phyloP scores from a whole-genome alignment of 306 rosid species.

The Hippophae tibetana region DNA sequence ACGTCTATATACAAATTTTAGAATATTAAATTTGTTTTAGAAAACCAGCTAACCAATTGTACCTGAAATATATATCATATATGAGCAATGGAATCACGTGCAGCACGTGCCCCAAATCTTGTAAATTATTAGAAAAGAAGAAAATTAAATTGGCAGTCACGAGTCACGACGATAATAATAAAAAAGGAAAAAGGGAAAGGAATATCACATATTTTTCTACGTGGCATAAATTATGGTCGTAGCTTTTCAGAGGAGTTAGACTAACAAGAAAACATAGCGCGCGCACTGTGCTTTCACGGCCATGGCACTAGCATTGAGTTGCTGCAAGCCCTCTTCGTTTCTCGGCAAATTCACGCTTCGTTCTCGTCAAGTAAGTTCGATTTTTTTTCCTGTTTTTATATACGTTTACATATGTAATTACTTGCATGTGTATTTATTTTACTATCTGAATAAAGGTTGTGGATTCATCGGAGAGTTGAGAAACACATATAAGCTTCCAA shows the following conservation, averaged over 20 bases:
- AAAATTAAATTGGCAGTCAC: too few relatives aligned
- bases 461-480: not conserved
- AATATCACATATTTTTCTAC: too few relatives aligned
- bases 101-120: too few relatives aligned
- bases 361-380: slow-evolving; percentile 21
- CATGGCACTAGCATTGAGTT: slow-evolving; percentile 44
- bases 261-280: not conserved
- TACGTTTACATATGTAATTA: not conserved
- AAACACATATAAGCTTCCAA: not conserved
- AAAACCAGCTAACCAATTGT: too few relatives aligned
- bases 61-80: too few relatives aligned
- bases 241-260: not conserved
- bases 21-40: too few relatives aligned
- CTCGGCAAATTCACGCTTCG: slow-evolving; percentile 26
- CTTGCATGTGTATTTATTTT: not conserved
- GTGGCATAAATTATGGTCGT: too few relatives aligned
- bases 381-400: not conserved
- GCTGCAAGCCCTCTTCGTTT: slow-evolving; percentile 45
- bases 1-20: too few relatives aligned
- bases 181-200: too few relatives aligned
- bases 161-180: too few relatives aligned
- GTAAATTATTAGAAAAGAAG: too few relatives aligned
- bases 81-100: too few relatives aligned
- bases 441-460: not conserved
- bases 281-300: slow-evolving; percentile 8